Percentiles rank a stretch among this genome's conserved stretches.
Conservation (phyloP, 1,139 yeast genomes). For the Candida neerlandica region DNA sequence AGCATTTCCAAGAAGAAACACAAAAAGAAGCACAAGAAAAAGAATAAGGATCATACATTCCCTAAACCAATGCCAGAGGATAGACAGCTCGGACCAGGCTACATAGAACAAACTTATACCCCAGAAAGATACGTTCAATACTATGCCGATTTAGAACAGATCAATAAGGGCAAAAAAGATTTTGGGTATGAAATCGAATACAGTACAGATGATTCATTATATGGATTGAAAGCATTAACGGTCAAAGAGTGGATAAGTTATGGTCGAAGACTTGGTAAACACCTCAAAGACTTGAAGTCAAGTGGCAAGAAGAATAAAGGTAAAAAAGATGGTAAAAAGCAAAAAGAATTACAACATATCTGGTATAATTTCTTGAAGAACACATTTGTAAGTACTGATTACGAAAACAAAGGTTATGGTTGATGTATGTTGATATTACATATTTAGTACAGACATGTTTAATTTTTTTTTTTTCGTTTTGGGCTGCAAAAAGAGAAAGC, state of each 20-base stretch:
- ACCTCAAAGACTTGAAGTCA: constrained; percentile 16
- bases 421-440: constrained; percentile 14
- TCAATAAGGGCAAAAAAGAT: constrained; percentile 48
- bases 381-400: constrained; percentile 66
- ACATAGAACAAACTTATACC: constrained; percentile 66
- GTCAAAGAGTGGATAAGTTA: constrained; percentile 62
- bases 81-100: constrained; percentile 72
- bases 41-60: constrained; percentile 58
- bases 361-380: constrained; percentile 51
- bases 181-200: constrained; percentile 70
- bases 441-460: not conserved
- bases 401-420: constrained; percentile 51
- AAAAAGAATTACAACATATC: constrained; percentile 27
- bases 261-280: constrained; percentile 55
- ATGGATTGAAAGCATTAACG: constrained; percentile 56
- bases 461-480: constrained; percentile 5
- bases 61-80: constrained; percentile 65
- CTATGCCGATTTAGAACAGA: constrained; percentile 59
- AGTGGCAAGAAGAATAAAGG: constrained; percentile 16
- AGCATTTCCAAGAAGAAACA: constrained; percentile 18
- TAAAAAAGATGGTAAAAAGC: constrained; percentile 14
- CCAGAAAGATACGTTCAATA: constrained; percentile 76
- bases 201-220: constrained; percentile 61
- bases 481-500: constrained; percentile 1
- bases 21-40: constrained; percentile 8